Evolutionary conservation across 352 stramenopile genomes (phyloP), one percentile per base, ranked within the genome.

Genomic region (Pythium rishiriense): DNA sequence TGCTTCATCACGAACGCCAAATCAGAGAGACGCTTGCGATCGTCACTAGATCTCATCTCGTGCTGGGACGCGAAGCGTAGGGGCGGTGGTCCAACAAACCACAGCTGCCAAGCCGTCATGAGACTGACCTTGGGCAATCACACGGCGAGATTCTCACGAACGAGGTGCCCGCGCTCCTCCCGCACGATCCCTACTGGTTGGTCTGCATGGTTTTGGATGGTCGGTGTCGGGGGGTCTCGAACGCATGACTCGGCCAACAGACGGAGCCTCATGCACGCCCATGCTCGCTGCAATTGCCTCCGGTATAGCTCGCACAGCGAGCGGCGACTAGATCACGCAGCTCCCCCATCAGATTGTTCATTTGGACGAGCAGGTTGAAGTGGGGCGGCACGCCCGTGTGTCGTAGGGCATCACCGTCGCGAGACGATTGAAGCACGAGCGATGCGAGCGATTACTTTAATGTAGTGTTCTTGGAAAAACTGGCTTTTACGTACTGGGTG

Each of bases 391-490:
- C 25, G 14, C 22, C 46, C 15, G 46, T 52, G 19, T 10, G 41
- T 47, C 41, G 41, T 47, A 47, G 41, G n/a, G 41, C 41, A 19
- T 47, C 41, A 24, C 41, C 4, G 15, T 47, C 41, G 41, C 41
- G 15, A 47, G 41, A 22, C 41, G n/a, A 22, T 19, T 22, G n/a
- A 19, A 19, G 41, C 14, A 47, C 41, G 41, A 47, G 41, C 14
- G 41, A 15, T 47, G 15, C n/a, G 41, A 47, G 41, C n/a, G 41
- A 24, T 47, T 47, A 15, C 15, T 47, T 47, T 22, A 47, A 8
- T 47, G 41, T 22, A 22, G 41, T 47, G 41, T 47, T 47, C n/a
- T 22, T 47, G 41, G n/a, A 47, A 47, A 22, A n/a, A 47, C 41
- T 47, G 41, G 41, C 41, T 47, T 22, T 47, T 7, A 22, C 41